phyloP scores from a whole-genome alignment of 1,139 yeast genomes.

The Geotrichum cucujoidarum region DNA sequence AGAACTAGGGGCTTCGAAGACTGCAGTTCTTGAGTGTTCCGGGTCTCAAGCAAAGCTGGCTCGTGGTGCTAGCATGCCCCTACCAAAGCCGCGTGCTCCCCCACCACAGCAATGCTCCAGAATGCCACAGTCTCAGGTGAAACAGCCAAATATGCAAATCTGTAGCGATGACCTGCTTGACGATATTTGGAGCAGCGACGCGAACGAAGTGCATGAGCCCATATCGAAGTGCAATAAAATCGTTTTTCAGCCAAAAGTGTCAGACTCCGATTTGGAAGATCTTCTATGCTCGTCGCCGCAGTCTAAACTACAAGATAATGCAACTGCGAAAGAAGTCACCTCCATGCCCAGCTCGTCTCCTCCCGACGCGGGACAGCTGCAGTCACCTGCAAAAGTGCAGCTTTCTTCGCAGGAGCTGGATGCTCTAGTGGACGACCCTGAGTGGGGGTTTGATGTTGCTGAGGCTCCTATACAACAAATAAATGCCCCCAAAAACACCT shows the following conservation, averaged over 20 bases:
- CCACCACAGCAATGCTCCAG: too few species aligned
- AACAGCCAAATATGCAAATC: too few species aligned
- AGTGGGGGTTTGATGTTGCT: slow-evolving; percentile 11
- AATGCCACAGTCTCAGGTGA: too few species aligned
- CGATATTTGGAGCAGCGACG: neutral
- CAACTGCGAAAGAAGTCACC: too few species aligned
- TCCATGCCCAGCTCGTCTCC: neutral
- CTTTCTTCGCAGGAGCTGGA: slow-evolving; percentile 8
- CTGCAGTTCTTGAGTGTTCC: too few species aligned
- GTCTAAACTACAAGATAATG: neutral
- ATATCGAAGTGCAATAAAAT: neutral
- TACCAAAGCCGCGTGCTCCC: too few species aligned
- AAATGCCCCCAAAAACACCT: too few species aligned
- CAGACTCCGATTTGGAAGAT: neutral
- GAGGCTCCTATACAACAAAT: too few species aligned
- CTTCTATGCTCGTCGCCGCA: slow-evolving; percentile 9
- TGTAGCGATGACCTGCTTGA: neutral
- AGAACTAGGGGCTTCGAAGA: too few species aligned
- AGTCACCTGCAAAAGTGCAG: neutral
- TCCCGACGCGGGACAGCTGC: neutral
- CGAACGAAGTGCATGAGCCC: neutral
- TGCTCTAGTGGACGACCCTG: slow-evolving; percentile 14
- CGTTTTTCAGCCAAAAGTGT: neutral
- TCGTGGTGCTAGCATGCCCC: too few species aligned
- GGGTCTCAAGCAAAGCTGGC: too few species aligned